These are phyloP conservation scores for Ramularia collo-cygni DNA, from an alignment of 2,329 filamentous ascomycete species.

Conservation along the genomic window DNA sequence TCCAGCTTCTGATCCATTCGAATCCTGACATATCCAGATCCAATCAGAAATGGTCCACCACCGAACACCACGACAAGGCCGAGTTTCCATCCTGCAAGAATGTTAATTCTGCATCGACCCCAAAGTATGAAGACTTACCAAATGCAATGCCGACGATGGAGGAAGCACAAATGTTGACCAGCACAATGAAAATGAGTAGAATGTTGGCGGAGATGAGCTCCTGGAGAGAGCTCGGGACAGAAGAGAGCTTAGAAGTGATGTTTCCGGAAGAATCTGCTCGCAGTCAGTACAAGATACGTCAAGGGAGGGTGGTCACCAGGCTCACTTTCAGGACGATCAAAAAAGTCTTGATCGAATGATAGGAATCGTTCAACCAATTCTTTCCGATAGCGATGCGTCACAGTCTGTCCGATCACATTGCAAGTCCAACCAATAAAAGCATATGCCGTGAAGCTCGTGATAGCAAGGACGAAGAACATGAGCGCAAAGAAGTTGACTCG, in stretches of 20 bases:
- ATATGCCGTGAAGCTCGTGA: slow-evolving; percentile 41
- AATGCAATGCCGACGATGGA: slow-evolving; percentile 28
- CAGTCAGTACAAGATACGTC: too few relatives aligned
- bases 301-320: slow-evolving; percentile 27
- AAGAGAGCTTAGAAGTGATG: slow-evolving; percentile 41
- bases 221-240: slow-evolving; percentile 45
- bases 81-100: slow-evolving; percentile 28
- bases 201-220: slow-evolving; percentile 45
- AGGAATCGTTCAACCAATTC: slow-evolving; percentile 29
- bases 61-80: slow-evolving; percentile 30
- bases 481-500: slow-evolving; percentile 47
- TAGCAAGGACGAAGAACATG: slow-evolving; percentile 51
- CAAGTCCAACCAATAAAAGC: slow-evolving; percentile 37
- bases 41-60: slow-evolving; percentile 29
- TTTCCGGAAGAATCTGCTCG: too few relatives aligned
- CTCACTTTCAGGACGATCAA: slow-evolving; percentile 42
- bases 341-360: slow-evolving; percentile 29
- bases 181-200: slow-evolving; percentile 30
- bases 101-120: too few relatives aligned
- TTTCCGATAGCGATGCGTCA: slow-evolving; percentile 30
- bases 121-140: slow-evolving; percentile 5
- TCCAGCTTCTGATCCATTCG: slow-evolving; percentile 30
- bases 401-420: slow-evolving; percentile 41
- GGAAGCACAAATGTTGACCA: slow-evolving; percentile 28
- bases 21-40: slow-evolving; percentile 30